Base-by-base conservation (phyloP, 2,329 filamentous ascomycete species). In the Periconia sp. region DNA sequence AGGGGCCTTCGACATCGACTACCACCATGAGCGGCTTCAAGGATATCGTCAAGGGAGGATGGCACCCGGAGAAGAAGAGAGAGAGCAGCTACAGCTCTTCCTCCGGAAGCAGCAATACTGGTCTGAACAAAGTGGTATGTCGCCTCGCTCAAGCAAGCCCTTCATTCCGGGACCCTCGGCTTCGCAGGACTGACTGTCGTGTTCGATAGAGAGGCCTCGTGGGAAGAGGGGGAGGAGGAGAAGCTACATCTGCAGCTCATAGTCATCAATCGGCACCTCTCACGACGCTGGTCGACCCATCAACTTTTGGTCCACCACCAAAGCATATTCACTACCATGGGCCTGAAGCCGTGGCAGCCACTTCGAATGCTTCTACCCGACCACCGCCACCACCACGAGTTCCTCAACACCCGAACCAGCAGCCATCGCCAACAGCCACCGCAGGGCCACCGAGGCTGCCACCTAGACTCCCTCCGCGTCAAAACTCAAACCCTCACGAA, bases 221-320 rank as follows among this genome's bases (percentile, higher is more conserved):
- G 68, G 82, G 84, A 45, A 80, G 83, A 70, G 76, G 23, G 23
- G 23, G 81, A 45, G 43, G 23, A 45, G 43, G 43, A n/a, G 51
- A 78, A 82, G 52, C 82, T 31, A 65, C 71, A 31, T 63, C 64
- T 46, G 63, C 61, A 33, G 65, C 70, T 27, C 59, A 61, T 27
- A 77, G 81, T 20, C 84, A 85, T 58, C 75, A 81, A 49, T 81
- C 83, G 7, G 79, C 81, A 15, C 91, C 92, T 1, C 76, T 95
- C 42, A 80, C 85, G 9, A 80, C 84, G 3, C 81, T 96, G 30
- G 86, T 85, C 69, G 91, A 96, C 68, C 92, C 91, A 1, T 73
- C 84, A 1, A 83, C 85, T 15, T 96, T 96, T 69, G 91, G 84
- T 2, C 90, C 91, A 20, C 92, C 92, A 23, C 92, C 92, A 0